These are phyloP conservation scores for Raffaelea arxii DNA, from an alignment of 2,329 filamentous ascomycete species.

Conservation along the genomic window DNA sequence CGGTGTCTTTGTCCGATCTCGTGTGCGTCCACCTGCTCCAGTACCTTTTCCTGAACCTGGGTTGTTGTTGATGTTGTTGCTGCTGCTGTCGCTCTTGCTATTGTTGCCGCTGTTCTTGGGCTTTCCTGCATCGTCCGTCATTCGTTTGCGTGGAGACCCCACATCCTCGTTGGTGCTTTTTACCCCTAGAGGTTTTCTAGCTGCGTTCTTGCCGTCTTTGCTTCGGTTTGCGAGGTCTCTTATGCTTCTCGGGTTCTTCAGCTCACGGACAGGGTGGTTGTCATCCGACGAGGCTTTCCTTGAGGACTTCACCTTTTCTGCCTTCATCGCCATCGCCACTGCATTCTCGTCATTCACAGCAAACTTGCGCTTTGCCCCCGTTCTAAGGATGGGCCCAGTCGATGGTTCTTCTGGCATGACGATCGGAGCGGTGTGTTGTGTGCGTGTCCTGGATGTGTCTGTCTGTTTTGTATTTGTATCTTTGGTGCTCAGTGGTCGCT, in stretches of 20 bases:
- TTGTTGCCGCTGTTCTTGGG: slow-evolving; percentile 11
- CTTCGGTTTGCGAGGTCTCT: slow-evolving; percentile 35
- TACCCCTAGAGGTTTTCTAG: slow-evolving; percentile 39
- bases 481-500: too few relatives aligned
- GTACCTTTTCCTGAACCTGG: slow-evolving; percentile 8
- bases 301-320: slow-evolving; percentile 11
- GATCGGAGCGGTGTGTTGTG: too few relatives aligned
- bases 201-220: slow-evolving; percentile 24
- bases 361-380: slow-evolving; percentile 49
- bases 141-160: slow-evolving; percentile 45
- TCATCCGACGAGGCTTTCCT: slow-evolving; percentile 8
- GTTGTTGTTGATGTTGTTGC: neutral
- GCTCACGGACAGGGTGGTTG: slow-evolving; percentile 5
- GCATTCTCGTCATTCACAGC: slow-evolving; percentile 45
- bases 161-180: slow-evolving; percentile 54
- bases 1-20: slow-evolving; percentile 14
- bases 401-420: too few relatives aligned
- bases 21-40: slow-evolving; percentile 1
- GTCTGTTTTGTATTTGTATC: neutral
- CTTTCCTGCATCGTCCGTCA: slow-evolving; percentile 20
- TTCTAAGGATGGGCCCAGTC: too few relatives aligned
- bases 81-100: slow-evolving; percentile 11
- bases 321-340: slow-evolving; percentile 20
- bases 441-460: too few relatives aligned
- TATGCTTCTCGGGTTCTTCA: slow-evolving; percentile 30